phyloP scores from a whole-genome alignment of 139 green algal species.

The Yamagishiella unicocca region DNA sequence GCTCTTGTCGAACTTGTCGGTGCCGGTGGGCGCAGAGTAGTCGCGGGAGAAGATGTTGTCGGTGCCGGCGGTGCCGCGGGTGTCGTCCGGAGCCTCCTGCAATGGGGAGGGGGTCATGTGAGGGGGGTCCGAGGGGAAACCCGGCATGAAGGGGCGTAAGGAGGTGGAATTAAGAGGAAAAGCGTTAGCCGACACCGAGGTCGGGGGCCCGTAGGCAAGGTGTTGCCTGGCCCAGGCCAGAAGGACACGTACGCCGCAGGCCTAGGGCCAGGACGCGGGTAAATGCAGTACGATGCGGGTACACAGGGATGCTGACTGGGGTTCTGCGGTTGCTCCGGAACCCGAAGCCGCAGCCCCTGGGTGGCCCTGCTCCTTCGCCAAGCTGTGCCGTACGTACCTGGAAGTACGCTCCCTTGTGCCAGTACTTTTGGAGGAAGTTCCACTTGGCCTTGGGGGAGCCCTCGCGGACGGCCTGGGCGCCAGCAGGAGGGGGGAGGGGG shows the following conservation, averaged over 20 bases:
- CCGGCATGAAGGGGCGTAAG: not conserved
- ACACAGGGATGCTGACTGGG: no score
- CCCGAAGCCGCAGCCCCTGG: no score
- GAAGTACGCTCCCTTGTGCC: constrained; percentile 98
- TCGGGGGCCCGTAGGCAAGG: no score
- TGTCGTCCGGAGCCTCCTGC: constrained; percentile 68
- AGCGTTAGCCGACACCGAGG: no score
- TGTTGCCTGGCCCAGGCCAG: no score
- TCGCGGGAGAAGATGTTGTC: constrained; percentile 87
- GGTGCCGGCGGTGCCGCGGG: constrained; percentile 55
- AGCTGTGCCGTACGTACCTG: no score
- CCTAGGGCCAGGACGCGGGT: no score
- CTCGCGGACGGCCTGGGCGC: constrained; percentile 9
- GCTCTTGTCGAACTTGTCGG: constrained; percentile 92
- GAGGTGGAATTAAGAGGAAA: no score
- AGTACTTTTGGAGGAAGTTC: constrained; percentile 99
- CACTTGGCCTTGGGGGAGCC: constrained; percentile 74
- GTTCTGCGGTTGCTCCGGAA: no score
- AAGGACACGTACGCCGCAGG: no score
- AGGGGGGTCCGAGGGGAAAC: not conserved
- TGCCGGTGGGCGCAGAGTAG: constrained; percentile 84
- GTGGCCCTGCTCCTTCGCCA: no score
- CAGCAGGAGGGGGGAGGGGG: not conserved
- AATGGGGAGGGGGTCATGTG: not conserved
- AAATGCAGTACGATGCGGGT: no score